A percentile compares a stretch with the other conserved stretches of the same genome.
These are phyloP conservation scores for Fusarium udum DNA, from an alignment of 2,329 filamentous ascomycete genomes.

Conservation along the genomic window DNA sequence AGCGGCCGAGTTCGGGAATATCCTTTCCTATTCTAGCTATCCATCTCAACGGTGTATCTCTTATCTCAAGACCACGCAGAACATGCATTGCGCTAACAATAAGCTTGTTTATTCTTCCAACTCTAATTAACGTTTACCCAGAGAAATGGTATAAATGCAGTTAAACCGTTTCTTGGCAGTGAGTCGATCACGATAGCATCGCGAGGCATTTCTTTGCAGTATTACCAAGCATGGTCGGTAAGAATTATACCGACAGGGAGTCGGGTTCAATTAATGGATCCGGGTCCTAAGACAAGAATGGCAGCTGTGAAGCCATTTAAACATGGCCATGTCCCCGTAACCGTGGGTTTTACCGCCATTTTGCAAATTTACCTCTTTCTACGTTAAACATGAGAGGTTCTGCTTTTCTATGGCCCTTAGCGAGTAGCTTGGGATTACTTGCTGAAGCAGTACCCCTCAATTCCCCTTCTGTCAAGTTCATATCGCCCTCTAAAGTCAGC, in stretches of 20 bases:
- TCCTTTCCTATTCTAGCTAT: background rate
- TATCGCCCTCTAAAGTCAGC: background rate
- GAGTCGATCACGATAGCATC: background rate
- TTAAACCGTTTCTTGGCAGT: background rate
- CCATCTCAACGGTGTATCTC: background rate
- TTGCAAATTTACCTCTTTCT: accelerated
- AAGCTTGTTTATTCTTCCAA: background rate
- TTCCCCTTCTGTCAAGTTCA: background rate
- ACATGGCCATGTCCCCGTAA: background rate
- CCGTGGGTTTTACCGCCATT: too few species aligned
- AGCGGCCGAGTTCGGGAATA: background rate
- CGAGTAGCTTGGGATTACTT: background rate
- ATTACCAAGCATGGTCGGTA: background rate
- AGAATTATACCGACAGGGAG: background rate
- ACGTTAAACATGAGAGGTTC: background rate
- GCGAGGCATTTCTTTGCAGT: background rate
- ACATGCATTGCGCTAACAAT: background rate
- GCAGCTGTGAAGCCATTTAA: background rate
- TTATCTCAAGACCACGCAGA: background rate
- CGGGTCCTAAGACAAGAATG: background rate
- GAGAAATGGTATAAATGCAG: background rate
- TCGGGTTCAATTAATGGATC: background rate
- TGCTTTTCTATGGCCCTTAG: accelerated
- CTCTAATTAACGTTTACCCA: background rate
- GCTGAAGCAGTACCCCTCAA: background rate